A percentile compares a stretch with the other conserved stretches of the same genome.
phyloP scores from a whole-genome alignment of 148 eudicot species.

The Vaccinium corymbosum region DNA sequence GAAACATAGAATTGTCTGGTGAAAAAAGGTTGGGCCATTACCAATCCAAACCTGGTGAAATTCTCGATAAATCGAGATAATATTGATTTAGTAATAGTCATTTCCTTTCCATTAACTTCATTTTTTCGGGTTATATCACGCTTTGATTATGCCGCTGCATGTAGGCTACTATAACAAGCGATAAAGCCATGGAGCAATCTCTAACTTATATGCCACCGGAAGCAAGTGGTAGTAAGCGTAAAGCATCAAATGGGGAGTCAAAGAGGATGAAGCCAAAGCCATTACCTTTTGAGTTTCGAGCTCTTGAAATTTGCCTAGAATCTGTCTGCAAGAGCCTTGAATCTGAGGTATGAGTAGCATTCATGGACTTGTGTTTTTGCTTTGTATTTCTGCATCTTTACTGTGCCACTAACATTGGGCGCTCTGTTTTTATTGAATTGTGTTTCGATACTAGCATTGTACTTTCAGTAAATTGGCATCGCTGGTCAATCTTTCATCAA shows the following conservation, averaged over 20 bases:
- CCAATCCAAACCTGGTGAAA: background rate
- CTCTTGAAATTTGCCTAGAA: conserved; percentile 12
- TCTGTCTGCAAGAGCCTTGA: conserved; percentile 12
- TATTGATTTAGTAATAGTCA: background rate
- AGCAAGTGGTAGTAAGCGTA: background rate
- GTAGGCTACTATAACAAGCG: background rate
- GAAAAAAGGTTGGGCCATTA: background rate
- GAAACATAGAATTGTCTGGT: too few relatives aligned
- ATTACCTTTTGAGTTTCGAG: conserved; percentile 11
- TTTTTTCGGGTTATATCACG: background rate
- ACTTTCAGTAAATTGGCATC: background rate
- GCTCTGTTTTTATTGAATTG: background rate
- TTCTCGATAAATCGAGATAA: background rate
- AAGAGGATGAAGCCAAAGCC: background rate
- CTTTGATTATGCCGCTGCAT: background rate
- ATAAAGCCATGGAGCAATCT: background rate
- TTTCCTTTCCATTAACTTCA: background rate
- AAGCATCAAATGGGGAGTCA: background rate
- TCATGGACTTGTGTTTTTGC: background rate
- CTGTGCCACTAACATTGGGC: background rate
- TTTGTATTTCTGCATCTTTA: background rate
- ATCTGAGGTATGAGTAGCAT: conserved; percentile 6
- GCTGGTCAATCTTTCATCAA: background rate
- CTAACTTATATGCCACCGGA: background rate
- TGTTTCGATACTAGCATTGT: background rate